Conservation (phyloP, 257 asterid genomes). For the Solanum virginianum region DNA sequence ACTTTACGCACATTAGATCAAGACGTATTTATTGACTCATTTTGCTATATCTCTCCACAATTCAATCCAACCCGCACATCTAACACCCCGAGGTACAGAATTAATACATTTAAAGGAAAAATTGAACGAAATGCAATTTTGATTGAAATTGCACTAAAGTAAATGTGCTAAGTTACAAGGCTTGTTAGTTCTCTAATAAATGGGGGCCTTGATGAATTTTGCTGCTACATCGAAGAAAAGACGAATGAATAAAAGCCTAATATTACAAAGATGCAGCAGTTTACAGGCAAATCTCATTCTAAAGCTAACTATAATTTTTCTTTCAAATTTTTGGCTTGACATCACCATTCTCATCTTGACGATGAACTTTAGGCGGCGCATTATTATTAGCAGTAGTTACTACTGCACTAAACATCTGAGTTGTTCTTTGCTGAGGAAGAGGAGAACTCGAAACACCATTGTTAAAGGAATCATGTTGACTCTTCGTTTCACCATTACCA, state of each 20-base stretch:
- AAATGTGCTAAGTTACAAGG: slow-evolving; percentile 10
- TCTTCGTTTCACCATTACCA: slow-evolving; percentile 28
- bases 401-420: slow-evolving; percentile 18
- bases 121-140: background rate
- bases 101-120: background rate
- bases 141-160: background rate
- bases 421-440: slow-evolving; percentile 14
- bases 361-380: slow-evolving; percentile 13
- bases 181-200: slow-evolving; percentile 26
- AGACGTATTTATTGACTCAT: background rate
- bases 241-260: slow-evolving; percentile 20
- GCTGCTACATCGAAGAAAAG: slow-evolving; percentile 25
- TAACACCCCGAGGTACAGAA: background rate
- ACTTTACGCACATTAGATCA: background rate
- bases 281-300: slow-evolving; percentile 10
- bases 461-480: slow-evolving; percentile 35
- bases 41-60: background rate
- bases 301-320: slow-evolving; percentile 20
- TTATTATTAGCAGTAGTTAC: slow-evolving; percentile 19
- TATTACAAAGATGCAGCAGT: slow-evolving; percentile 31
- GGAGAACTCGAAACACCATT: slow-evolving; percentile 36
- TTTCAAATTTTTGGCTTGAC: slow-evolving; percentile 28
- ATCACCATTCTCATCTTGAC: slow-evolving; percentile 42
- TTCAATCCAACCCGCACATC: background rate
- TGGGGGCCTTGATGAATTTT: slow-evolving; percentile 17